Evolutionary conservation across 331 rosid species (phyloP), one percentile per base, ranked within the genome.

Genomic region (Cydonia oblonga): DNA sequence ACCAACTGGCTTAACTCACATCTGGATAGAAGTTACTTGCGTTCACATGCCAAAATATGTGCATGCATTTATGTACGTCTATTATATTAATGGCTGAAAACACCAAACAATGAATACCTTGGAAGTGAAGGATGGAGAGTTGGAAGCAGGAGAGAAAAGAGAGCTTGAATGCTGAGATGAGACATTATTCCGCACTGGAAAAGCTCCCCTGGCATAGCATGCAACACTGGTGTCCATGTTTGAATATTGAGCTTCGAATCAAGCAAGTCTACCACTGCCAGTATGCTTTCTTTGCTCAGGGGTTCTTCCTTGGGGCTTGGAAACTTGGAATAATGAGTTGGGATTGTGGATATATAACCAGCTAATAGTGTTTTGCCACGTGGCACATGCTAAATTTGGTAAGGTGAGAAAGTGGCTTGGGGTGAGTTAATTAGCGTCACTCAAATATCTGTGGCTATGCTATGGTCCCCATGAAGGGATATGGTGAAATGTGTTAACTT

Each of bases 171-270:
- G 90, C 78, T 85, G 88, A 74, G 97, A 85, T 69, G 96, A 83
- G 75, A 79, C 83, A 59, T 61, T 85, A 6, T 89, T 96, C 7
- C 89, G 98, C 9, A 79, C 62, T 23, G 65, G 70, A 59, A 93
- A 77, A 66, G 88, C 81, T 44, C 92, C 96, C 6, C 91, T 86
- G 35, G 91, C 78, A 75, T 85, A 84, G 80, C 89, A 86, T 25
- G 98, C 96, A 66, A 87, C 84, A 25, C 96, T 86, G 6, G 96
- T 88, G 76, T 95, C 98, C 98, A 93, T 93, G 68, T 66, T 66
- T 73, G 66, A 62, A 69, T 49, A 29, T 24, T 32, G 51, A 53
- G 49, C 20, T 65, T 71, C 7, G n/a, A 69, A 40, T 68, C 35
- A 3, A 25, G 65, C 64, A 20, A 10, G 26, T 56, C 24, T 11